Percentiles rank a stretch among this genome's conserved stretches.
These are phyloP conservation scores for Mycosphaerelloides madeirae DNA, from an alignment of 2,329 filamentous ascomycete genomes.

Conservation along the genomic window DNA sequence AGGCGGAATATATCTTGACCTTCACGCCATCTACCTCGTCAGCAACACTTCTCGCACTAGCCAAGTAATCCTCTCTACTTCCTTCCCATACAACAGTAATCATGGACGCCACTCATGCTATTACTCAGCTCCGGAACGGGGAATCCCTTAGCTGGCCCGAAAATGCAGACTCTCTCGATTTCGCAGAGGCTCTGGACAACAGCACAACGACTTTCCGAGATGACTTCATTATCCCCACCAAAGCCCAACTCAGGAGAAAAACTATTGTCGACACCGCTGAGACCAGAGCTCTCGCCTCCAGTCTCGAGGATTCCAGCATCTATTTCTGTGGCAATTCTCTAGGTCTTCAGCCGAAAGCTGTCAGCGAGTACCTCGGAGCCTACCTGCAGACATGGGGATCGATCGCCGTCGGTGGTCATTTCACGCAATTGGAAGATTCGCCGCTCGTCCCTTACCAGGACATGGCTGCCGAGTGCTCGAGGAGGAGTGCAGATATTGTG, in stretches of 20 bases:
- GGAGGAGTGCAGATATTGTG: conserved; percentile 65
- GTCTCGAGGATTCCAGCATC: conserved; percentile 48
- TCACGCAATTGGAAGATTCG: conserved; percentile 53
- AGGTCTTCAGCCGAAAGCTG: conserved; percentile 71
- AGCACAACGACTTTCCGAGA: conserved; percentile 20
- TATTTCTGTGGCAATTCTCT: conserved; percentile 91
- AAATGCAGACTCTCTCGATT: conserved; percentile 23
- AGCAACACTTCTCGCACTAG: too few relatives aligned
- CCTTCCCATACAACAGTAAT: conserved; percentile 5
- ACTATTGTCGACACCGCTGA: conserved; percentile 39
- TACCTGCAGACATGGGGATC: conserved; percentile 81
- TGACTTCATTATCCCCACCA: conserved; percentile 74
- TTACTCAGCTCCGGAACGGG: conserved; percentile 23
- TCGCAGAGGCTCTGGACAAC: conserved; percentile 24
- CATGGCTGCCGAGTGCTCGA: conserved; percentile 68
- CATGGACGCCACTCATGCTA: conserved; percentile 24
- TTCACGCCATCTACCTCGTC: too few relatives aligned
- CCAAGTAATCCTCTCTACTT: background rate
- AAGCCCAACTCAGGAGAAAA: conserved; percentile 62
- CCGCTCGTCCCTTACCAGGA: conserved; percentile 69
- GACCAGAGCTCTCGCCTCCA: conserved; percentile 15
- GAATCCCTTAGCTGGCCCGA: conserved; percentile 20
- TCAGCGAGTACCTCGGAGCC: conserved; percentile 59
- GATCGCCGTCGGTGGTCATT: conserved; percentile 75
- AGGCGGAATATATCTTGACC: background rate